Evolutionary conservation across 768 basidiomycete species (phyloP), one percentile per base, ranked within the genome.

Genomic region (Leccinellum rugosiceps): DNA sequence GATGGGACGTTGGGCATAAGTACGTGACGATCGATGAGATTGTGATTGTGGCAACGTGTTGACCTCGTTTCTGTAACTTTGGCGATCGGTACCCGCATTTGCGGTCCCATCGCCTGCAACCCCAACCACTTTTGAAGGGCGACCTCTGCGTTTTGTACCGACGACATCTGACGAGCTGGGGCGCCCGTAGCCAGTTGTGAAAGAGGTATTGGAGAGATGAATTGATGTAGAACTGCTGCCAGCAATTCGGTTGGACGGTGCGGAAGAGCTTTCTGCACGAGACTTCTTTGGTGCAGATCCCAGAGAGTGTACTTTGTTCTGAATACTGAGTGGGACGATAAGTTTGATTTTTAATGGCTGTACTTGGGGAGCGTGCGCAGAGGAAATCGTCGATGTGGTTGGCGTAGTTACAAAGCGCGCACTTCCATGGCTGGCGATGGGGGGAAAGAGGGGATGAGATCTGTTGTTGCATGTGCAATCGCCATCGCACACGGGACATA

Each of bases 401-500:
- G 76, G 65, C 65, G 77, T 71, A 65, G 68, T 58, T 57, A 73
- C 71, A 69, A 74, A 73, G 56, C 69, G 73, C 62, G 71, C 72
- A 73, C 62, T 63, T 73, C 76, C 77, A 58, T 63, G 57, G 58
- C 50, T 47, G 46, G 56, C 61, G 55, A 60, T 65, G 62, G 69
- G 75, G 58, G 68, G 72, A 52, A 70, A 58, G 53, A 70, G 67
- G 45, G 68, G 58, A 58, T 64, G 68, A 53, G 75, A 68, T 64
- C 73, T 77, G 77, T 80, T 83, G 71, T 72, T 58, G 79, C 90
- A 92, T 30, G 88, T 92, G 78, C 90, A 93, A 68, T 90, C 86
- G 68, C 88, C 86, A 79, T 92, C 91, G 88, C 90, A 93, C 62
- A 92, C 89, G 8, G 90, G 90, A 73, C 90, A 93, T 56, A 92